Evolutionary conservation across 2,329 filamentous ascomycete species (phyloP).

Genomic region (Domatiomyces globalis): DNA sequence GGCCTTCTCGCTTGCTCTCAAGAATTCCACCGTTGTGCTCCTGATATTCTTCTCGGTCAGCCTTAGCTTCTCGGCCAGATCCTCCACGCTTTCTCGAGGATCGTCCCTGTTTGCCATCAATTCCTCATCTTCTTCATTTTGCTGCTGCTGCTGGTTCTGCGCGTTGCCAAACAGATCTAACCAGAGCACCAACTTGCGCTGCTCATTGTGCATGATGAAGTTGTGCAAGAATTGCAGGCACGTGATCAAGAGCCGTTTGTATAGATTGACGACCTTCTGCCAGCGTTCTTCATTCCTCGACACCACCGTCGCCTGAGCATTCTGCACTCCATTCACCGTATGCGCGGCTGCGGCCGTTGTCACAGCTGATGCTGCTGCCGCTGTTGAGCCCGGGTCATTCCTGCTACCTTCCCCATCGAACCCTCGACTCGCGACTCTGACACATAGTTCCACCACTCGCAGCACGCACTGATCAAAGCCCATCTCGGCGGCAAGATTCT

Average conservation of each 20-base stretch:
- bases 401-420: conserved; percentile 42
- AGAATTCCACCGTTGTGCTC: neutral
- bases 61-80: neutral
- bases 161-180: conserved; percentile 49
- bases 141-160: conserved; percentile 13
- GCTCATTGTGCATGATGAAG: conserved; percentile 51
- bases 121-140: conserved; percentile 3
- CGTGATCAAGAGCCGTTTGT: conserved; percentile 51
- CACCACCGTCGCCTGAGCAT: conserved; percentile 24
- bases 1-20: neutral
- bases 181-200: conserved; percentile 51
- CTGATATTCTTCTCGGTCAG: neutral
- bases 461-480: conserved; percentile 48
- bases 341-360: neutral
- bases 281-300: conserved; percentile 49
- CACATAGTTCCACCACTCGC: conserved; percentile 48
- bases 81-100: neutral
- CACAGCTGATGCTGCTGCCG: neutral
- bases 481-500: conserved; percentile 48
- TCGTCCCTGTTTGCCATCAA: neutral
- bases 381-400: conserved; percentile 20
- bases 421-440: conserved; percentile 48
- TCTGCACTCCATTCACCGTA: neutral
- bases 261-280: conserved; percentile 51
- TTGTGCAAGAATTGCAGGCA: conserved; percentile 55